Percentiles rank a stretch among this genome's conserved stretches.
Conservation (phyloP, 768 basidiomycete species). For the Fomitopsis serialis region DNA sequence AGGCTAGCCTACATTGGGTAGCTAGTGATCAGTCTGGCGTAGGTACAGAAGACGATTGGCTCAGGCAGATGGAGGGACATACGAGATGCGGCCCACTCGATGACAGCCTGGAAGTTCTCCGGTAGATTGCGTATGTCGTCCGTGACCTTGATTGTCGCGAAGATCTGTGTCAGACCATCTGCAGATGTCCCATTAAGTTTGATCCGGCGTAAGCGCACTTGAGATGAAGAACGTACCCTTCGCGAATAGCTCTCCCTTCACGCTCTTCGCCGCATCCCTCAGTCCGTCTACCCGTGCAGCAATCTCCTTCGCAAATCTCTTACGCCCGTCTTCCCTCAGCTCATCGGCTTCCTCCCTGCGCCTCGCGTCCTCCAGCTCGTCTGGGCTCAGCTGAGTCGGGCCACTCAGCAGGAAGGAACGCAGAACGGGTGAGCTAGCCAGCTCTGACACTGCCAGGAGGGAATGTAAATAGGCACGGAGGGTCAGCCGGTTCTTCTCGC, state of each 20-base stretch:
- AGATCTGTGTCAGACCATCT: slow-evolving; percentile 90
- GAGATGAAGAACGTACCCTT: slow-evolving; percentile 43
- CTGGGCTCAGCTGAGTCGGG: slow-evolving; percentile 58
- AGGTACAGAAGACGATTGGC: background rate
- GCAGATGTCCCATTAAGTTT: background rate
- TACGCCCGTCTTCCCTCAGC: slow-evolving; percentile 81
- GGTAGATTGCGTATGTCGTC: slow-evolving; percentile 75
- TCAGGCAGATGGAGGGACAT: slow-evolving; percentile 23
- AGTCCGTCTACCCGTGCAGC: slow-evolving; percentile 81
- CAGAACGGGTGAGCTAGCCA: slow-evolving; percentile 85
- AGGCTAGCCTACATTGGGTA: slow-evolving; percentile 65
- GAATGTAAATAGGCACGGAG: slow-evolving; percentile 88
- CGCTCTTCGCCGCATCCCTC: slow-evolving; percentile 74
- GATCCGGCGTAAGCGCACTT: background rate
- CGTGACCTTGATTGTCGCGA: slow-evolving; percentile 80
- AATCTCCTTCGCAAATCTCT: slow-evolving; percentile 83
- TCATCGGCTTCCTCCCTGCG: slow-evolving; percentile 86
- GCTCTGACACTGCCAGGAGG: slow-evolving; percentile 60
- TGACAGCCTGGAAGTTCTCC: slow-evolving; percentile 76
- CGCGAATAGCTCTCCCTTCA: slow-evolving; percentile 92
- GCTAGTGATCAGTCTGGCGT: slow-evolving; percentile 2
- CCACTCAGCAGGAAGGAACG: slow-evolving; percentile 79
- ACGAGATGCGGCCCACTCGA: slow-evolving; percentile 99
- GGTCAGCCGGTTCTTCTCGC: slow-evolving; percentile 95
- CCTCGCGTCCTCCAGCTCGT: slow-evolving; percentile 76